Percentiles rank a stretch among this genome's conserved stretches.
phyloP scores from a whole-genome alignment of 108 stramenopile genomes.

The Nannochloropsis salina region DNA sequence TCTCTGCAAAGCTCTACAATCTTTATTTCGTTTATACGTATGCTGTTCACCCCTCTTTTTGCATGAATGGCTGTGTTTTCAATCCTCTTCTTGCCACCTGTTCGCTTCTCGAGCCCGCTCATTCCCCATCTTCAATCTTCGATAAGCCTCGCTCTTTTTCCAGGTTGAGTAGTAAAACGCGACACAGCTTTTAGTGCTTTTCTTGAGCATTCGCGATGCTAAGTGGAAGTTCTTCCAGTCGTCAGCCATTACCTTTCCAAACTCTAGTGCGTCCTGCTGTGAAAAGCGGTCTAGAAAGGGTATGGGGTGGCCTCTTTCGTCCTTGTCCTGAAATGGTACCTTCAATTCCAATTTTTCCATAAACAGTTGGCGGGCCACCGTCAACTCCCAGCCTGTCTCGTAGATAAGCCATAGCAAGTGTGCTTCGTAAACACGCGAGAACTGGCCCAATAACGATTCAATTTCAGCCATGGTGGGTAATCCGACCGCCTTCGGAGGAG shows the following conservation, averaged over 20 bases:
- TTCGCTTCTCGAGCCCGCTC: background rate
- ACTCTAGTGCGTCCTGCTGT: background rate
- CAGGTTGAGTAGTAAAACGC: background rate
- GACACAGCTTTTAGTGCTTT: slow-evolving; percentile 8
- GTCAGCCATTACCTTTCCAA: background rate
- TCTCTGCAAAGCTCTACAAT: too few relatives aligned
- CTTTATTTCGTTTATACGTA: too few relatives aligned
- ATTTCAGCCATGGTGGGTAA: background rate
- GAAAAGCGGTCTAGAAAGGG: background rate
- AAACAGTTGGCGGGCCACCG: background rate
- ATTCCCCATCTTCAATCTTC: background rate
- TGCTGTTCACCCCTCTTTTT: background rate
- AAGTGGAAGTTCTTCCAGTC: slow-evolving; percentile 16
- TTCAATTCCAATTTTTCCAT: background rate
- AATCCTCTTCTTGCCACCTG: background rate
- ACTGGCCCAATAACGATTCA: background rate
- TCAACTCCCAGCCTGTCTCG: background rate
- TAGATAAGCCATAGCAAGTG: background rate
- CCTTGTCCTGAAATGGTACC: background rate
- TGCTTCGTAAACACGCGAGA: background rate
- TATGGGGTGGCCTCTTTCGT: background rate
- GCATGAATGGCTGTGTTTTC: background rate
- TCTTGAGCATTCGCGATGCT: background rate
- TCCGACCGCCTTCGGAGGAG: background rate
- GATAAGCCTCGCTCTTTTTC: background rate